Percentiles rank a stretch among this genome's conserved stretches.
Evolutionary conservation across 2,329 filamentous ascomycete species (phyloP).

Genomic region (Trichoderma koningii): DNA sequence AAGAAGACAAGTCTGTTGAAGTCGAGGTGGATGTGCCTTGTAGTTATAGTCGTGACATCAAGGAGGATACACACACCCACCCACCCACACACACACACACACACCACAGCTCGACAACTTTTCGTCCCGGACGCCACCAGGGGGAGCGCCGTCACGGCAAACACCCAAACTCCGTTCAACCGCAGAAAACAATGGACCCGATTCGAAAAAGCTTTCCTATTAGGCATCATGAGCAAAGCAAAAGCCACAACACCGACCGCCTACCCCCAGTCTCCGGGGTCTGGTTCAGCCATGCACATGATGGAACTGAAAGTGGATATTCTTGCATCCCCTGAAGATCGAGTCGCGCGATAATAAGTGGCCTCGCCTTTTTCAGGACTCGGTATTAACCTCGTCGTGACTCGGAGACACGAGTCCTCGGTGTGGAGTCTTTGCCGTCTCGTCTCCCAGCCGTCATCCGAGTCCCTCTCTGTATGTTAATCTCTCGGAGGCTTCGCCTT

Average conservation of each 20-base stretch:
- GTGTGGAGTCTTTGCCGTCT: no score
- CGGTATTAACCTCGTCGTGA: no score
- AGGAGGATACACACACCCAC: neutral
- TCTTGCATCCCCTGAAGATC: neutral
- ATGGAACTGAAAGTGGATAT: neutral
- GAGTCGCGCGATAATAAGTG: conserved; percentile 1
- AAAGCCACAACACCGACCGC: neutral
- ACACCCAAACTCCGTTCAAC: neutral
- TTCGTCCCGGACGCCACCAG: neutral
- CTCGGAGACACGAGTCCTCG: no score
- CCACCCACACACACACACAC: neutral
- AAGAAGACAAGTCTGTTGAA: neutral
- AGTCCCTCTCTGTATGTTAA: no score
- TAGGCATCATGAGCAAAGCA: conserved; percentile 23
- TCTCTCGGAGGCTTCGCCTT: no score
- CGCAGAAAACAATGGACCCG: neutral
- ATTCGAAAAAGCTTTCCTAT: neutral
- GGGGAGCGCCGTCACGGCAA: neutral
- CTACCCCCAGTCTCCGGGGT: neutral
- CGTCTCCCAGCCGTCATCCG: no score
- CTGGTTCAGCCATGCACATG: neutral
- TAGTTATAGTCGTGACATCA: neutral
- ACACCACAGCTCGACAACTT: neutral
- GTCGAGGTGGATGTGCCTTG: conserved; percentile 10
- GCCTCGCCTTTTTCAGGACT: no score